Evolutionary conservation across 2,329 filamentous ascomycete genomes (phyloP), one percentile per base, ranked within the genome.

Genomic region (Huntiella savannae): DNA sequence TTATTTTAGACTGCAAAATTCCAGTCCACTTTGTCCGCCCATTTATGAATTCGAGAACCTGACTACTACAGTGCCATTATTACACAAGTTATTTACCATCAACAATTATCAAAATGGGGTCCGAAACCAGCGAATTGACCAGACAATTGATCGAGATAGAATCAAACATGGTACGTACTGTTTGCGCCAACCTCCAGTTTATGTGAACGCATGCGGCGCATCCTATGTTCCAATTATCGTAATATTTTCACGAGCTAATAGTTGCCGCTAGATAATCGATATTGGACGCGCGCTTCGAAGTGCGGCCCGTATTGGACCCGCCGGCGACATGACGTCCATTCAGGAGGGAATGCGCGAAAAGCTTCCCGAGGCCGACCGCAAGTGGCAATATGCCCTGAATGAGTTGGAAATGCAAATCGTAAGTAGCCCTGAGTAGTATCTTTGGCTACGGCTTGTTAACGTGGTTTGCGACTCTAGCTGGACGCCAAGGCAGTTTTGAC

Each of bases 341-440:
- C 48, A 49, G 32, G 55, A 55, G 51, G 55, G 54, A 35, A 57
- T 54, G 54, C 62, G 63, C 45, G 56, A 59, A 39, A 69, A 66
- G 53, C 57, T 72, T 46, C 59, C 63, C 32, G 66, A 69, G 37
- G 62, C 63, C n/a, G 62, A 70, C 47, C 59, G 58, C 34, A 56
- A 58, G 5, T 73, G 71, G 54, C 71, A 77, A 49, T 59, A 59
- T 47, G 68, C 69, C 5, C 58, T 78, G 2, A 70, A 76, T 51
- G 68, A 72, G 5, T 54, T 77, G 4, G 73, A 77, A 54, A 59
- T 58, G 49, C 70, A 76, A 19, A 73, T 77, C 54, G 73, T 75
- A 60, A 57, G 66, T 47, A 22, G 40, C 16, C 4, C 34, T 8
- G 16, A 34, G 12, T 19, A 13, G 6, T 3, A 33, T 15, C 8